These are phyloP conservation scores for Lagerstroemia speciosa DNA, from an alignment of 345 rosid genomes.

Conservation along the genomic window DNA sequence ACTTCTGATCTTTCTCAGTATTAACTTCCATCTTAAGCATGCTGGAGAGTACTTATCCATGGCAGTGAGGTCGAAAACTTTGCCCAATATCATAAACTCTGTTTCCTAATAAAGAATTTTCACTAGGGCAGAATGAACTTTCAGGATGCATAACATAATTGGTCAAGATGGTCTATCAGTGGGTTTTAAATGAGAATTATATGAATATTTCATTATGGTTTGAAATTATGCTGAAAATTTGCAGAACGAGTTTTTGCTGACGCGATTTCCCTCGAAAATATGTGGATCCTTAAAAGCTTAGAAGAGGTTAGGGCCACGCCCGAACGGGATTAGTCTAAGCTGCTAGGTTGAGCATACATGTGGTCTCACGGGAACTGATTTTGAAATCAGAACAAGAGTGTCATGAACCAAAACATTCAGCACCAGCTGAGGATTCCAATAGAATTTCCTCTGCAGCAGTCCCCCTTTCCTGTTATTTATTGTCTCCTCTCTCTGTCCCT, in stretches of 20 bases:
- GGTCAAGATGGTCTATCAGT: too few relatives aligned
- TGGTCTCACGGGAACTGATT: background rate
- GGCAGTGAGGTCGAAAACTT: too few relatives aligned
- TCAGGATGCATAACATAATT: too few relatives aligned
- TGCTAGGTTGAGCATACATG: too few relatives aligned
- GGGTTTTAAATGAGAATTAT: background rate
- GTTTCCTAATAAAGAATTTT: too few relatives aligned
- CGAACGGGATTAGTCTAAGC: too few relatives aligned
- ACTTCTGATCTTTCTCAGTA: too few relatives aligned
- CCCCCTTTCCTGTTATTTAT: background rate
- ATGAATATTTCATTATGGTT: background rate
- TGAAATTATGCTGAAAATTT: background rate
- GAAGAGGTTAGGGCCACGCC: background rate
- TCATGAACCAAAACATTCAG: background rate
- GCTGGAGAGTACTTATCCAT: too few relatives aligned
- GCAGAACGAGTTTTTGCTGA: background rate
- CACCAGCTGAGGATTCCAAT: background rate
- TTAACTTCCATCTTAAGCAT: too few relatives aligned
- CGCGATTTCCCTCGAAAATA: background rate
- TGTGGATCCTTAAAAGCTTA: background rate
- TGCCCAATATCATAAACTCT: too few relatives aligned
- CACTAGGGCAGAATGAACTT: too few relatives aligned
- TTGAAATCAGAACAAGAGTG: background rate
- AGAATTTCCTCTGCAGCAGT: background rate
- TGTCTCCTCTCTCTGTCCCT: background rate